A percentile compares a stretch with the other conserved stretches of the same genome.
phyloP scores from a whole-genome alignment of 148 eudicot species.

The Rhododendron simsii region DNA sequence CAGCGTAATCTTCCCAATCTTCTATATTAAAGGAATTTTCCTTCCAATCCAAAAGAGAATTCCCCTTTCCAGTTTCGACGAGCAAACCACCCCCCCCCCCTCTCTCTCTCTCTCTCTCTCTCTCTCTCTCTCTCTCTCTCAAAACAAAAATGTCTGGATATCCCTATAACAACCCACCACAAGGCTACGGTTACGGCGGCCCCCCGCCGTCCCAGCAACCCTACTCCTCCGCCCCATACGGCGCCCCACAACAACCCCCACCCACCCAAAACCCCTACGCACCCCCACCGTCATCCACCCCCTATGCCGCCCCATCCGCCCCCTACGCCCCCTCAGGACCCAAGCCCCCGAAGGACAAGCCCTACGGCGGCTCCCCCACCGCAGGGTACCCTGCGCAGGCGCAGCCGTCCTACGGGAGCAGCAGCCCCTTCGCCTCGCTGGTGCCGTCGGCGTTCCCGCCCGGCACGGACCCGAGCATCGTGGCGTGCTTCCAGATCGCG shows the following conservation, averaged over 20 bases:
- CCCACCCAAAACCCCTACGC: conserved; percentile 8
- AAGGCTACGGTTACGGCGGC: conserved; percentile 32
- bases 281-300: background rate
- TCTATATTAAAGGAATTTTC: no score
- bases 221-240: conserved; percentile 24
- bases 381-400: conserved; percentile 22
- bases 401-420: conserved; percentile 25
- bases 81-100: no score
- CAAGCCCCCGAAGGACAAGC: conserved; percentile 30
- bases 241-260: background rate
- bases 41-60: background rate
- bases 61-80: no score
- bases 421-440: conserved; percentile 63
- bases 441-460: conserved; percentile 75
- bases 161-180: conserved; percentile 14
- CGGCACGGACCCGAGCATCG: conserved; percentile 76
- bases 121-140: background rate
- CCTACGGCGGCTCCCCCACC: conserved; percentile 5
- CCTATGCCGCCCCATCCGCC: conserved; percentile 11
- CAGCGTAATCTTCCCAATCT: background rate
- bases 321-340: conserved; percentile 19
- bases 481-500: conserved; percentile 72
- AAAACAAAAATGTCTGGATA: conserved; percentile 28
- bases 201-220: conserved; percentile 10
- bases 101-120: background rate